These are phyloP conservation scores for Rhodotorula paludigena DNA, from an alignment of 768 basidiomycete species.

Conservation along the genomic window DNA sequence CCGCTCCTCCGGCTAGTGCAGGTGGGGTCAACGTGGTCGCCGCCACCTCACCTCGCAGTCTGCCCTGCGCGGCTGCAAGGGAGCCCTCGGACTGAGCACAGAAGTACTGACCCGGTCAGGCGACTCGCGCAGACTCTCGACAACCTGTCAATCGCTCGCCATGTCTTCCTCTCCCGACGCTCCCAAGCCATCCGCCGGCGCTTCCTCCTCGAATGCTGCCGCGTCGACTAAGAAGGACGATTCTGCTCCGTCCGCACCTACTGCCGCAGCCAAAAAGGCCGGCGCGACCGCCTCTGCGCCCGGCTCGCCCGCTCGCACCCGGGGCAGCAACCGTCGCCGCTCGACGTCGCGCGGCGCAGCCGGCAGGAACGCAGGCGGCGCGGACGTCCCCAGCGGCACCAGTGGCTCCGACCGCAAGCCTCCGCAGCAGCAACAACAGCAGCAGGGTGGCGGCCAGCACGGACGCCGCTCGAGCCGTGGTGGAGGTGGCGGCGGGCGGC, in stretches of 20 bases:
- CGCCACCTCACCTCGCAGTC: no score
- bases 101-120: no score
- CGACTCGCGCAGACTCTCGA: no score
- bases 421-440: neutral
- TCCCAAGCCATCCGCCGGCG: no score
- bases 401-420: no score
- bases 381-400: neutral
- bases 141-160: no score
- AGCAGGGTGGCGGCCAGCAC: slow-evolving; percentile 4
- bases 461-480: slow-evolving; percentile 8
- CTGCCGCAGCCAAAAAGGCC: neutral
- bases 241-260: neutral
- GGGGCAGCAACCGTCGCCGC: slow-evolving; percentile 1
- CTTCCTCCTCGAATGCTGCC: no score
- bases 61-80: no score
- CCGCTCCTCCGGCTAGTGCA: no score
- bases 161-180: no score
- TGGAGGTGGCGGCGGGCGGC: neutral
- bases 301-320: neutral
- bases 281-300: neutral
- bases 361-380: neutral
- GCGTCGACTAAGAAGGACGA: slow-evolving; percentile 15
- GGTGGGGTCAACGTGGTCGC: no score
- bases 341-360: slow-evolving; percentile 1
- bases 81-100: no score